Base-by-base conservation (phyloP, 116 monocot species). In the Papilionanthe hybrid region DNA sequence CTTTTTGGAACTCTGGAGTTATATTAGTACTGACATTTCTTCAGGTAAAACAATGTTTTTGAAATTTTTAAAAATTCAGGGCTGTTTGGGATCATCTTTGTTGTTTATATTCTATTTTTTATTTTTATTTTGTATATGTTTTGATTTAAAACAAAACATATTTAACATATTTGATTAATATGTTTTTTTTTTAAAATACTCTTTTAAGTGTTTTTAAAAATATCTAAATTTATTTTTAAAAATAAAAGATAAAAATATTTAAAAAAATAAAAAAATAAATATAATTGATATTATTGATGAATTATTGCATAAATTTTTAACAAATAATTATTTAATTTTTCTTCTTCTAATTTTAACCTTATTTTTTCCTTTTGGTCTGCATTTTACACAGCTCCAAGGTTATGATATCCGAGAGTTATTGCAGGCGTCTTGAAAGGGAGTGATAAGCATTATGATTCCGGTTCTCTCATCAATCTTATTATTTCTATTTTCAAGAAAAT, bases 1-100 rank as follows among this genome's bases (percentile, higher is more conserved):
- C 94, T 41, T 75, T 94, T 55, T 97, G 96, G 96, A 97, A 97
- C 72, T 92, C 97, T 15, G 94, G 89, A 20, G 89, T 92, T 13
- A 94, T 97, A 57, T 50, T 97, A 73, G 63, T 94, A 49, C 88
- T 97, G 23, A 94, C 92, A 37, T 78, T 94, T 83, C 94, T 97
- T 83, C 97, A 97, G 93, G 97, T 97, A 86, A 22, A 81, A 20
- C 47, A 22, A 65, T 27, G 11, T 65, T 65, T 65, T 27, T 17
- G 11, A 65, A 65, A 65, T 65, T 8, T 4, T 60, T 20, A n/a
- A n/a, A 60, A 23, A 60, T 37, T 37, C 4, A 37, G 2, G 2
- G 37, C 37, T 37, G 37, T 37, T 37, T 37, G 37, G 37, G 37
- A 37, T 3, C 37, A 37, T 37, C 4, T 37, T 37, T 37, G 37